phyloP scores from a whole-genome alignment of 2,329 filamentous ascomycete genomes.

The Aspergillus glaucus region DNA sequence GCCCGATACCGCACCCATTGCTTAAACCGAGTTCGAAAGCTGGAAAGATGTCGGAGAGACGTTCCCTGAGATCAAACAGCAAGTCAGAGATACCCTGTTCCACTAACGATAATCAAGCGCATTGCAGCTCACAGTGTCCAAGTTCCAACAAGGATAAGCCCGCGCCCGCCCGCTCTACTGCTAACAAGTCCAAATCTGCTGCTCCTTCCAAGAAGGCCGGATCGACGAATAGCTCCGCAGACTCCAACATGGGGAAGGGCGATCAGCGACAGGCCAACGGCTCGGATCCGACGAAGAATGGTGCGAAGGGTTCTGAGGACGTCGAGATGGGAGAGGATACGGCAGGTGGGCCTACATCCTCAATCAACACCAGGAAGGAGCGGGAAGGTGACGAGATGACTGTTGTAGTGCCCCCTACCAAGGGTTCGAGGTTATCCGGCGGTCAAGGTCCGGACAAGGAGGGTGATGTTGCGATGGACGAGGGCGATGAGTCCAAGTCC shows the following conservation, averaged over 20 bases:
- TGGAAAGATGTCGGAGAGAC: constrained; percentile 43
- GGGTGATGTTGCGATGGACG: constrained; percentile 66
- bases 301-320: constrained; percentile 59
- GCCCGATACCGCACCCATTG: constrained; percentile 22
- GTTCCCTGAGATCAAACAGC: constrained; percentile 42
- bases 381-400: constrained; percentile 73
- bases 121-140: constrained; percentile 39
- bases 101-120: constrained; percentile 42
- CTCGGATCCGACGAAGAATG: constrained; percentile 64
- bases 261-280: constrained; percentile 64
- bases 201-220: constrained; percentile 30
- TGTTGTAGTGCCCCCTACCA: constrained; percentile 69
- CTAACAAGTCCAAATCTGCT: constrained; percentile 34
- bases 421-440: constrained; percentile 54
- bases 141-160: constrained; percentile 41
- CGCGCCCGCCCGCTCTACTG: constrained; percentile 36
- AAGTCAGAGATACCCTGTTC: constrained; percentile 42
- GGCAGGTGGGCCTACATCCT: constrained; percentile 45
- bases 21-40: constrained; percentile 25
- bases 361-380: constrained; percentile 55
- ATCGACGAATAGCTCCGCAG: constrained; percentile 29
- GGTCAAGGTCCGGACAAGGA: constrained; percentile 56
- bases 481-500: constrained; percentile 40
- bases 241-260: constrained; percentile 60
- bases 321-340: constrained; percentile 64